Conservation (phyloP, 106 monocot genomes). For the Allium fistulosum region DNA sequence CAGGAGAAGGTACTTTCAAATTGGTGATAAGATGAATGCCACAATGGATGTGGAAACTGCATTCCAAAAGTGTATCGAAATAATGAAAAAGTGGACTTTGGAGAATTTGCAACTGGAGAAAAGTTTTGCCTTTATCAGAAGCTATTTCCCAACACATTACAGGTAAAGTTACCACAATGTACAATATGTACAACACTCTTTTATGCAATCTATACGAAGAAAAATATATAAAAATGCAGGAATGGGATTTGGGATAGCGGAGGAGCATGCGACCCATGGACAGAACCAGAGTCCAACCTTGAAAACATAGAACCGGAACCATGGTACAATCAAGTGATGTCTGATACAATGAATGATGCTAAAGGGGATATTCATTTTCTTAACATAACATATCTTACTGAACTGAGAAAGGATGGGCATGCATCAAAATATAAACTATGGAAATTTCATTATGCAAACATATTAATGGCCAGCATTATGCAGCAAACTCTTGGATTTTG, state of each 20-base stretch:
- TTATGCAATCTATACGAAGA: too few relatives aligned
- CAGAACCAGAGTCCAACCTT: conserved; percentile 15
- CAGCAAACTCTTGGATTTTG: too few relatives aligned
- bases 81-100: conserved; percentile 41
- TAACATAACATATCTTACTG: conserved; percentile 64
- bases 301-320: conserved; percentile 20
- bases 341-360: conserved; percentile 8
- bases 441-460: too few relatives aligned
- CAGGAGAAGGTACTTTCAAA: conserved; percentile 79
- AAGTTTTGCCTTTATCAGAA: conserved; percentile 55
- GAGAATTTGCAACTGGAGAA: conserved; percentile 19
- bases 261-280: conserved; percentile 28
- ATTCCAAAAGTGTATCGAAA: conserved; percentile 29
- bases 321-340: conserved; percentile 45
- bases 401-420: conserved; percentile 66
- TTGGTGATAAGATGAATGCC: conserved; percentile 37
- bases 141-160: conserved; percentile 64
- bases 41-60: conserved; percentile 65
- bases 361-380: conserved; percentile 25
- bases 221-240: conserved; percentile 11
- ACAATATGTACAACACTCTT: too few relatives aligned
- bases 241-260: conserved; percentile 64
- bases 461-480: too few relatives aligned
- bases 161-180: conserved; percentile 16
- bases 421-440: conserved; percentile 48